phyloP scores from a whole-genome alignment of 192 early-diverging fungal species.

The Backusella westeae region DNA sequence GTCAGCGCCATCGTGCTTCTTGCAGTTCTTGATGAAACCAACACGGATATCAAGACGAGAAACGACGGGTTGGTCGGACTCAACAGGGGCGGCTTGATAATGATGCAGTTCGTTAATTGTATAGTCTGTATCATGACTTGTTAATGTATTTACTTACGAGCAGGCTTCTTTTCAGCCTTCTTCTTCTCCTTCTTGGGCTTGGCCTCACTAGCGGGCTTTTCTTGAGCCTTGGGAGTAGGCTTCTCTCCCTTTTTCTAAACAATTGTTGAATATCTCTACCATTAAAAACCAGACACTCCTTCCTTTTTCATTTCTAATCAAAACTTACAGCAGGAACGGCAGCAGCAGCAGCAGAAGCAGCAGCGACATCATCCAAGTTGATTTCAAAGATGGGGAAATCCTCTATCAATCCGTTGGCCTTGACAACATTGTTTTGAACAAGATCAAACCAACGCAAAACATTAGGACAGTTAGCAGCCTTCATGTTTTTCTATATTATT shows the following conservation, averaged over 20 bases:
- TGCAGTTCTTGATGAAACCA: conserved; percentile 77
- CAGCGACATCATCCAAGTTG: conserved; percentile 47
- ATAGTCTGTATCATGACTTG: not conserved
- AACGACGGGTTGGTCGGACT: conserved; percentile 50
- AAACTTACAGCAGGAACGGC: conserved; percentile 20
- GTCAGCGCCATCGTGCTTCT: conserved; percentile 94
- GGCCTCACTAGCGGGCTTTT: conserved; percentile 36
- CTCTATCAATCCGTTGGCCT: conserved; percentile 38
- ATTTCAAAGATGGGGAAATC: conserved; percentile 41
- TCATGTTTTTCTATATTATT: conserved; percentile 13
- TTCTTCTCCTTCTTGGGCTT: conserved; percentile 56
- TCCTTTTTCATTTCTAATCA: not conserved
- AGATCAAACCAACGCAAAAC: conserved; percentile 80
- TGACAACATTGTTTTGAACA: conserved; percentile 65
- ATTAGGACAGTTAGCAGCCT: conserved; percentile 48
- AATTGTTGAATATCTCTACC: not conserved
- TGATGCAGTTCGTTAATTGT: not conserved
- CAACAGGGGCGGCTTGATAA: conserved; percentile 35
- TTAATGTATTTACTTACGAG: conserved; percentile 22
- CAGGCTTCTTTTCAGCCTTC: conserved; percentile 58
- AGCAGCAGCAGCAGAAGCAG: conserved; percentile 18
- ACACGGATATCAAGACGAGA: conserved; percentile 94
- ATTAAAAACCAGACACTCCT: not conserved
- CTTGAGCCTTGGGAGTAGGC: conserved; percentile 29
- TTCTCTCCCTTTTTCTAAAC: conserved; percentile 12